Evolutionary conservation across 345 rosid species (phyloP).

Genomic region (Combretum micranthum): DNA sequence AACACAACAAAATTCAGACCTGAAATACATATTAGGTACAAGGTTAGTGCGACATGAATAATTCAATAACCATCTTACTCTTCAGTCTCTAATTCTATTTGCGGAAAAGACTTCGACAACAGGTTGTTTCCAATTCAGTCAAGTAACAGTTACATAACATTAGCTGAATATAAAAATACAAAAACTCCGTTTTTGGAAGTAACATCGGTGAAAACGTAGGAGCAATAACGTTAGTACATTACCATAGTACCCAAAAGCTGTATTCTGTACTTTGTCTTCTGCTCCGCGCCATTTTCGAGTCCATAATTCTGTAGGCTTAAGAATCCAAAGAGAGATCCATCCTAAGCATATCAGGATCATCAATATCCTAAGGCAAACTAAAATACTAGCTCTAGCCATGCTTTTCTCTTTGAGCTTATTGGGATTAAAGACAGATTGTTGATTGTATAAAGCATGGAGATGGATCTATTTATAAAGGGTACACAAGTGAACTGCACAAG

Average conservation of each 20-base stretch:
- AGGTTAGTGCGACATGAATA: too few relatives aligned
- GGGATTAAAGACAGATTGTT: neutral
- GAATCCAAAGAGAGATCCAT: constrained; percentile 70
- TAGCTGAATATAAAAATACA: neutral
- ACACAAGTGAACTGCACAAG: neutral
- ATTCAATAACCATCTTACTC: too few relatives aligned
- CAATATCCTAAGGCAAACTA: constrained; percentile 31
- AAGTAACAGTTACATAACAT: neutral
- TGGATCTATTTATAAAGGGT: constrained; percentile 17
- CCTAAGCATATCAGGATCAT: constrained; percentile 38
- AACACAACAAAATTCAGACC: constrained; percentile 62
- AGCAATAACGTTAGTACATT: neutral
- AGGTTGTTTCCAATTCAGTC: neutral
- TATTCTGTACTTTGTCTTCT: constrained; percentile 35
- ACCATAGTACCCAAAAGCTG: constrained; percentile 62
- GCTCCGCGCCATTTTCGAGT: constrained; percentile 62
- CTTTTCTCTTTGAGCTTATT: neutral
- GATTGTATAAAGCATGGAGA: constrained; percentile 7
- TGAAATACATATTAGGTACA: constrained; percentile 6
- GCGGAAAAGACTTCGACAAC: too few relatives aligned
- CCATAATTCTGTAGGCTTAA: constrained; percentile 73
- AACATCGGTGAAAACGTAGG: neutral
- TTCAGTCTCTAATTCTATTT: too few relatives aligned
- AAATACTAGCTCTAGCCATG: constrained; percentile 27
- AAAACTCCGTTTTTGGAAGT: constrained; percentile 1